phyloP scores from a whole-genome alignment of 73 alveolate genomes.

The Urostyla sp. region DNA sequence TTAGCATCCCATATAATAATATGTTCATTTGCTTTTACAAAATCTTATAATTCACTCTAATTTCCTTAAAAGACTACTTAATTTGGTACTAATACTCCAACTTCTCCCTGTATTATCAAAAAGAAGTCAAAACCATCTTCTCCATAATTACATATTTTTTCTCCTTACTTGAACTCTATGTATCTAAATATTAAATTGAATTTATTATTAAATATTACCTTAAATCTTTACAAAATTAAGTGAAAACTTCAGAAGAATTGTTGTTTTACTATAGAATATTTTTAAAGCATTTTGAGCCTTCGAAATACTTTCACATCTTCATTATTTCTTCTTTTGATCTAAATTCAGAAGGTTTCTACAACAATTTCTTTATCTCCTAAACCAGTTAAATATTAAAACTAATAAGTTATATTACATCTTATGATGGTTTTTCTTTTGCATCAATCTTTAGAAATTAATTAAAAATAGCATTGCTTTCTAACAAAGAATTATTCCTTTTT shows the following conservation, averaged over 20 bases:
- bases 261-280: not conserved
- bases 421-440: not conserved
- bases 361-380: conserved; percentile 9
- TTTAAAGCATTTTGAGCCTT: conserved; percentile 11
- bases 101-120: conserved; percentile 4
- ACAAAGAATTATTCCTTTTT: not conserved
- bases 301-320: not conserved
- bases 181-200: too few relatives aligned
- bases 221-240: conserved; percentile 29
- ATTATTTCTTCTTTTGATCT: conserved; percentile 21
- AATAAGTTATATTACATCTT: not conserved
- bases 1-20: conserved; percentile 12
- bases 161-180: not conserved
- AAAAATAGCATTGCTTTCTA: not conserved
- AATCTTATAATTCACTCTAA: not conserved
- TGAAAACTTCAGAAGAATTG: not conserved
- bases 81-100: not conserved
- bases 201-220: too few relatives aligned
- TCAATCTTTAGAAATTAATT: conserved; percentile 4
- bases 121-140: conserved; percentile 34
- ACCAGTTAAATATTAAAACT: not conserved
- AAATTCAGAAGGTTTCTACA: not conserved
- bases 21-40: not conserved
- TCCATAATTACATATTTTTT: not conserved
- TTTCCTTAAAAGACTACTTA: not conserved